Evolutionary conservation across 257 asterid species (phyloP).

Genomic region (Scutellaria minor): DNA sequence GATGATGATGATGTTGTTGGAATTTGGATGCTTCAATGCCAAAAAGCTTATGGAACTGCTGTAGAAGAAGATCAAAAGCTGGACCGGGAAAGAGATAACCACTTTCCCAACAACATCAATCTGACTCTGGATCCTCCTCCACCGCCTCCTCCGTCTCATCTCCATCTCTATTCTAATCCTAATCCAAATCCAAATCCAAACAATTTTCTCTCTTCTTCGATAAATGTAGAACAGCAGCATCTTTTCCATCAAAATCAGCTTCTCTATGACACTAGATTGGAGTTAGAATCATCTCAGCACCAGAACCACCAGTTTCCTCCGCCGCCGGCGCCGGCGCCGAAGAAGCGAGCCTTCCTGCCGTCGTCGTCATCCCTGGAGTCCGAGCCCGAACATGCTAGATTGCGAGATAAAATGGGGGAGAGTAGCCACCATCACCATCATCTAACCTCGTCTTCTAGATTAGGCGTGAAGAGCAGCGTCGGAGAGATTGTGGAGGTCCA

Average conservation of each 20-base stretch:
- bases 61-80: constrained; percentile 51
- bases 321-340: constrained; percentile 43
- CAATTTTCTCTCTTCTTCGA: constrained; percentile 30
- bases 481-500: constrained; percentile 95
- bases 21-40: no score
- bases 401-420: constrained; percentile 65
- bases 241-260: constrained; percentile 42
- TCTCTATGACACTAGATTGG: constrained; percentile 27
- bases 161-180: background rate
- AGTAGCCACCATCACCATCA: constrained; percentile 41
- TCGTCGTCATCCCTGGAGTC: constrained; percentile 49
- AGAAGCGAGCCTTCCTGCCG: constrained; percentile 55
- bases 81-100: constrained; percentile 54
- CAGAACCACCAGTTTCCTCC: constrained; percentile 27
- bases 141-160: constrained; percentile 25
- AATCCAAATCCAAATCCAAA: constrained; percentile 37
- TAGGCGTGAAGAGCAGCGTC: constrained; percentile 45
- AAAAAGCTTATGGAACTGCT: no score
- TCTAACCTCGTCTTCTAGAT: constrained; percentile 51
- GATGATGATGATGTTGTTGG: constrained; percentile 37
- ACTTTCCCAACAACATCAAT: background rate
- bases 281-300: constrained; percentile 29
- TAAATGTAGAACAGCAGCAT: constrained; percentile 39
- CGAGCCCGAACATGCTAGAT: constrained; percentile 68
- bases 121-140: constrained; percentile 92